A percentile compares a stretch with the other conserved stretches of the same genome.
Conservation (phyloP, 106 monocot genomes). For the Alisma plantagoaquatica region DNA sequence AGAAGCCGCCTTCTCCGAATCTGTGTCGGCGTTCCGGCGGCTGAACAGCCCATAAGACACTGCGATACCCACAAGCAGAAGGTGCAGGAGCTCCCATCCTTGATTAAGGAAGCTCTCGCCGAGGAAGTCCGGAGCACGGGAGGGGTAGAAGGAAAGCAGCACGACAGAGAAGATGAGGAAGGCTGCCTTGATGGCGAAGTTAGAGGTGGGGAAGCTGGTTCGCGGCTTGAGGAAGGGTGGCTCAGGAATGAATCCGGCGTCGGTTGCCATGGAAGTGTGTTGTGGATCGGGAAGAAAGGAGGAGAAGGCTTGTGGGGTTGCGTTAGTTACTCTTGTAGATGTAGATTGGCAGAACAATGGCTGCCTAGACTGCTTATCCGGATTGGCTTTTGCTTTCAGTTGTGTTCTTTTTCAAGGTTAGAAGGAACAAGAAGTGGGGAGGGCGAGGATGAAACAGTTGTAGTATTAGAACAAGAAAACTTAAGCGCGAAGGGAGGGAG, state of each 20-base stretch:
- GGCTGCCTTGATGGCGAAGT: conserved; percentile 34
- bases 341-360: not conserved
- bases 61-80: conserved; percentile 74
- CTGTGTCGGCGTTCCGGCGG: conserved; percentile 32
- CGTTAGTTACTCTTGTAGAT: not conserved
- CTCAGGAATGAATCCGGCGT: not conserved
- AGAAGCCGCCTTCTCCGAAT: conserved; percentile 17
- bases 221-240: not conserved
- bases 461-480: not conserved
- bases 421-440: not conserved
- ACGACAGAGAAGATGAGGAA: conserved; percentile 32
- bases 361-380: not conserved
- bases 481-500: not conserved
- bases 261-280: not conserved
- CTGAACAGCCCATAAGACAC: conserved; percentile 86
- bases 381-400: too few relatives aligned
- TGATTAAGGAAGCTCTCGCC: conserved; percentile 37
- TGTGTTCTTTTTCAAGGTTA: too few relatives aligned
- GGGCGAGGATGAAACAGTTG: not conserved
- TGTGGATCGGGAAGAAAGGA: not conserved
- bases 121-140: conserved; percentile 46
- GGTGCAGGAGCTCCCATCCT: conserved; percentile 73
- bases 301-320: not conserved
- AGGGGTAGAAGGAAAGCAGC: conserved; percentile 45
- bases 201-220: not conserved